A percentile compares a stretch with the other conserved stretches of the same genome.
Conservation (phyloP, 768 basidiomycete species). For the Dendrothele bispora region DNA sequence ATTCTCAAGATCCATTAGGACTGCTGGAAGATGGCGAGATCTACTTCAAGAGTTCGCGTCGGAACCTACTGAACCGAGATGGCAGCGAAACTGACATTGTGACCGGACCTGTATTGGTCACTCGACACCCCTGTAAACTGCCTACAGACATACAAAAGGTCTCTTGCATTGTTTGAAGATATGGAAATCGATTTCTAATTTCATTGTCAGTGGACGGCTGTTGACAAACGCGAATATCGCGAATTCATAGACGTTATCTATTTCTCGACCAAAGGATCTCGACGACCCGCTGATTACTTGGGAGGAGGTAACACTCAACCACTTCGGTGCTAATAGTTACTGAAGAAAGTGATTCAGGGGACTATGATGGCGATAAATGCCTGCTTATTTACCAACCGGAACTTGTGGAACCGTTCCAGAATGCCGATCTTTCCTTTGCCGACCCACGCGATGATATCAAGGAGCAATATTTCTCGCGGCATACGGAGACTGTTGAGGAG, state of each 20-base stretch:
- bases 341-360: slow-evolving; percentile 26
- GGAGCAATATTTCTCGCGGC: slow-evolving; percentile 19
- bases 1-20: slow-evolving; percentile 25
- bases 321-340: neutral
- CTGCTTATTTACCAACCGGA: slow-evolving; percentile 39
- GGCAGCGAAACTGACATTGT: slow-evolving; percentile 35
- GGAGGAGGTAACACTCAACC: slow-evolving; percentile 31
- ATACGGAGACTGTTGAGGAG: slow-evolving; percentile 29
- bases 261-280: slow-evolving; percentile 25
- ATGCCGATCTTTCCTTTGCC: slow-evolving; percentile 31
- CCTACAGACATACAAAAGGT: slow-evolving; percentile 49
- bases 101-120: slow-evolving; percentile 40
- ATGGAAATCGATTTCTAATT: slow-evolving; percentile 15
- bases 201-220: slow-evolving; percentile 40
- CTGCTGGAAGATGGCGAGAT: slow-evolving; percentile 40
- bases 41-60: slow-evolving; percentile 32
- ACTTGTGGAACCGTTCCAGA: slow-evolving; percentile 36
- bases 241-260: slow-evolving; percentile 42
- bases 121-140: slow-evolving; percentile 48
- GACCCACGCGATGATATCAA: slow-evolving; percentile 30
- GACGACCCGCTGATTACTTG: slow-evolving; percentile 45
- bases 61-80: slow-evolving; percentile 27
- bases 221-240: slow-evolving; percentile 35
- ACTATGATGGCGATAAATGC: slow-evolving; percentile 45
- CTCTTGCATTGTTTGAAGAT: neutral